Conservation (phyloP, 805 yeast genomes). For the Cyberlindnera euphorbiae region DNA sequence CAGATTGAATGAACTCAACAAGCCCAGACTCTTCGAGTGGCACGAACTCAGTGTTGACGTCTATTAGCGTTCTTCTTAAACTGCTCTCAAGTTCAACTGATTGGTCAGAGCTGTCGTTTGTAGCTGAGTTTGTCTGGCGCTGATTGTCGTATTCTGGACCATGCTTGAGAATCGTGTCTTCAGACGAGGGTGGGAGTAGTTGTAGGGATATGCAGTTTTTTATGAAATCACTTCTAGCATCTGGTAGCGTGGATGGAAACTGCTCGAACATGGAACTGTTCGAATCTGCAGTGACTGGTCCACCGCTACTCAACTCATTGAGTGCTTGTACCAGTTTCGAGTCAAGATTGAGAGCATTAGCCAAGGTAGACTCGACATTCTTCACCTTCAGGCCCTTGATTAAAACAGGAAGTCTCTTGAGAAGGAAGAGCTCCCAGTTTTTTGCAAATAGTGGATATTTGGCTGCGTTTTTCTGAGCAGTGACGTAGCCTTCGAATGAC, state of each 20-base stretch:
- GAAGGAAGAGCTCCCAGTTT: constrained; percentile 42
- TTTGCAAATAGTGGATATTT: constrained; percentile 30
- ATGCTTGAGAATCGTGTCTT: constrained; percentile 33
- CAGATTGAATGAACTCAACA: constrained; percentile 41
- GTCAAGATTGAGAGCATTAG: constrained; percentile 29
- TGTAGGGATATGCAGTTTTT: constrained; percentile 38
- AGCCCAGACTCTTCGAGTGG: constrained; percentile 51
- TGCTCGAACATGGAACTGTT: constrained; percentile 42
- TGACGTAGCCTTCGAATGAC: constrained; percentile 40
- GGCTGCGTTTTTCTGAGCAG: constrained; percentile 32
- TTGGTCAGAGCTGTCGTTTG: constrained; percentile 30
- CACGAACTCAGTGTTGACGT: constrained; percentile 43
- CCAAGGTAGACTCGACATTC: constrained; percentile 25
- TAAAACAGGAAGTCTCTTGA: constrained; percentile 42
- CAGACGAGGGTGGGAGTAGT: constrained; percentile 31
- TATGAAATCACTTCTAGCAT: constrained; percentile 48
- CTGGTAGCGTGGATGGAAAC: constrained; percentile 41
- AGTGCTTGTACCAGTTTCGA: constrained; percentile 28
- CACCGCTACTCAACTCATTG: constrained; percentile 16
- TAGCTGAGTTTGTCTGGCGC: constrained; percentile 27
- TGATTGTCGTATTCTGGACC: constrained; percentile 32
- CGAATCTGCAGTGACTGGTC: constrained; percentile 26
- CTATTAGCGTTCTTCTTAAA: constrained; percentile 28
- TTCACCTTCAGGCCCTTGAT: constrained; percentile 30
- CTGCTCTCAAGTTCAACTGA: constrained; percentile 27